phyloP scores from a whole-genome alignment of 2,329 filamentous ascomycete genomes.

The Stachybotrys chartarum region DNA sequence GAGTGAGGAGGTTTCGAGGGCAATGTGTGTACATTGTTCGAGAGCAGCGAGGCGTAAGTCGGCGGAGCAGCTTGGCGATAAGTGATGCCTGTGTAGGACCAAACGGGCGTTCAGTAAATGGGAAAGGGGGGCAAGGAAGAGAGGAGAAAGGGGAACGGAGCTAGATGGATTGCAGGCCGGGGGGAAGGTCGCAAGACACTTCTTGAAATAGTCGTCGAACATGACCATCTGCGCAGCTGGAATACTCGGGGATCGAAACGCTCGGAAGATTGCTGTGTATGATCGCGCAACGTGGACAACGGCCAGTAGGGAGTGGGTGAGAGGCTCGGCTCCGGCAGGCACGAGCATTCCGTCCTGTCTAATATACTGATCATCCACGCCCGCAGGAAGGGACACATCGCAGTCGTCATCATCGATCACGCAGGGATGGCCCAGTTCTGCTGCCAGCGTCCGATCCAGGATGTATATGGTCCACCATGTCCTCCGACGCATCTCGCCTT shows the following conservation, averaged over 20 bases:
- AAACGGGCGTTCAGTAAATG: constrained; percentile 80
- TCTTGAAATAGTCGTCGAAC: constrained; percentile 74
- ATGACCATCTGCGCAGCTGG: constrained; percentile 60
- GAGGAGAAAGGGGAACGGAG: constrained; percentile 61
- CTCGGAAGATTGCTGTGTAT: constrained; percentile 65
- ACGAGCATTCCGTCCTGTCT: constrained; percentile 48
- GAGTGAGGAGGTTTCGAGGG: constrained; percentile 71
- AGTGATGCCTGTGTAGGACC: constrained; percentile 80
- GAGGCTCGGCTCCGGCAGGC: constrained; percentile 43
- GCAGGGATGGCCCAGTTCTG: constrained; percentile 74
- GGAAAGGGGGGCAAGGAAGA: constrained; percentile 66
- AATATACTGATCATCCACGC: constrained; percentile 74
- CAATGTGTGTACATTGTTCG: constrained; percentile 66
- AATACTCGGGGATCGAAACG: constrained; percentile 61
- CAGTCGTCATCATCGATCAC: constrained; percentile 85
- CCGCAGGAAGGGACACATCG: constrained; percentile 71
- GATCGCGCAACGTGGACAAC: constrained; percentile 77
- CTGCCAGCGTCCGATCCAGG: constrained; percentile 72
- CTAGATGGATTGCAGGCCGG: constrained; percentile 63
- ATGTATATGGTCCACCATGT: constrained; percentile 95
- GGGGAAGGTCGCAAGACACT: constrained; percentile 70
- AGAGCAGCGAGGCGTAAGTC: constrained; percentile 65
- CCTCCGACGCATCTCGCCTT: constrained; percentile 77
- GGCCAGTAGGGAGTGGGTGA: constrained; percentile 66
- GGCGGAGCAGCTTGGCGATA: constrained; percentile 62